These are phyloP conservation scores for Kazachstania martiniae DNA, from an alignment of 805 yeast species.

Conservation along the genomic window DNA sequence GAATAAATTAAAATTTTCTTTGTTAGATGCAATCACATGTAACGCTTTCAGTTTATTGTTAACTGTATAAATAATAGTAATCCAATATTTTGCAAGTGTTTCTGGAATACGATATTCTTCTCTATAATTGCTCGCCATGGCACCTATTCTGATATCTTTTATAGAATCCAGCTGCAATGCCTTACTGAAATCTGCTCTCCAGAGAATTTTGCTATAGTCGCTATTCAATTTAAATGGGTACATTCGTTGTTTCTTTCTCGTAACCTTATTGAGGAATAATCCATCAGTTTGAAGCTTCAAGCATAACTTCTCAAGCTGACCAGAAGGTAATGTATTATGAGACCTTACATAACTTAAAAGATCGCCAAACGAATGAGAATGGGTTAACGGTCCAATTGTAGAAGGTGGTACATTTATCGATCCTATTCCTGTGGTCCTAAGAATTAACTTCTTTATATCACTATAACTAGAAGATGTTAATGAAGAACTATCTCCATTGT, in stretches of 20 bases:
- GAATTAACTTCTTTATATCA: too few relatives aligned
- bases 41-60: constrained; percentile 62
- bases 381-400: constrained; percentile 17
- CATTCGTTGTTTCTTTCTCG: constrained; percentile 20
- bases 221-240: constrained; percentile 16
- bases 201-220: constrained; percentile 13
- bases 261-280: constrained; percentile 17
- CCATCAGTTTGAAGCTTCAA: constrained; percentile 12
- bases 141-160: constrained; percentile 35
- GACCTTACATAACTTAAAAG: constrained; percentile 5
- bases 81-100: constrained; percentile 62
- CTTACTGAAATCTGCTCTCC: constrained; percentile 21
- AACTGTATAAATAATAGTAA: constrained; percentile 62
- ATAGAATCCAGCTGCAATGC: constrained; percentile 23
- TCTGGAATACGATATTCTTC: constrained; percentile 71
- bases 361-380: constrained; percentile 13
- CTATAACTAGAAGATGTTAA: too few relatives aligned
- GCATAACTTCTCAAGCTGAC: constrained; percentile 6
- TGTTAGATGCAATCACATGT: constrained; percentile 58
- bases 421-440: too few relatives aligned
- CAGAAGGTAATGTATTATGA: constrained; percentile 4
- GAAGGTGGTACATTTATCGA: too few relatives aligned
- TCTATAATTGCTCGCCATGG: constrained; percentile 72
- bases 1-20: constrained; percentile 43
- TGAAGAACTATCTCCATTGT: too few relatives aligned